Evolutionary conservation across 2,329 filamentous ascomycete genomes (phyloP).

Genomic region (Pestalotiopsis sp.): DNA sequence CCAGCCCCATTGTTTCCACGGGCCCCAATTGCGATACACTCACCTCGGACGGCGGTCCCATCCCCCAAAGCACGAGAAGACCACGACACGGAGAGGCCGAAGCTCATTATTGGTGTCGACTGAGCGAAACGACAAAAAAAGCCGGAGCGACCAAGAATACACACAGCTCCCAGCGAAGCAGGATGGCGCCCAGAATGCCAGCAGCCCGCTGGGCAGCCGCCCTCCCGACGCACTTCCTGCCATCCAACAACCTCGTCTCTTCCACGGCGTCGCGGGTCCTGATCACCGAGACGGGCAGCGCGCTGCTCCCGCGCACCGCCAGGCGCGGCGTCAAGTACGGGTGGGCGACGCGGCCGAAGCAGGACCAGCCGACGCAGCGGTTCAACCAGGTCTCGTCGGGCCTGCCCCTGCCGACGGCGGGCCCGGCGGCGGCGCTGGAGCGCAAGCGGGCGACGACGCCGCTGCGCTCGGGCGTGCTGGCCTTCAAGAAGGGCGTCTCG

Average conservation of each 20-base stretch:
- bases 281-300: conserved; percentile 28
- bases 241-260: conserved; percentile 22
- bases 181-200: conserved; percentile 50
- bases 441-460: conserved; percentile 63
- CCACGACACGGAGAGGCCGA: too few relatives aligned
- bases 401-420: conserved; percentile 58
- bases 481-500: conserved; percentile 94
- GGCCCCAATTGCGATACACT: not conserved
- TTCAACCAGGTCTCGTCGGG: conserved; percentile 64
- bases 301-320: conserved; percentile 48
- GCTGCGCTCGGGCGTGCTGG: conserved; percentile 78
- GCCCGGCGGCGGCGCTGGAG: conserved; percentile 62
- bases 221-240: conserved; percentile 29
- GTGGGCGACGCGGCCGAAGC: conserved; percentile 60
- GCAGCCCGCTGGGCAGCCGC: conserved; percentile 44
- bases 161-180: conserved; percentile 1
- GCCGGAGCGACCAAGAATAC: conserved; percentile 21
- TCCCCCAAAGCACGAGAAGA: not conserved
- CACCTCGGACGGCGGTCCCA: not conserved
- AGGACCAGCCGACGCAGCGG: conserved; percentile 52
- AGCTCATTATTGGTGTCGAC: not conserved
- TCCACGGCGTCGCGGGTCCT: conserved; percentile 30
- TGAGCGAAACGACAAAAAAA: not conserved
- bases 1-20: not conserved
- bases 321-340: conserved; percentile 59